Conservation (phyloP, 371 early-diverging fungal genomes). For the Mortierella sp. region DNA sequence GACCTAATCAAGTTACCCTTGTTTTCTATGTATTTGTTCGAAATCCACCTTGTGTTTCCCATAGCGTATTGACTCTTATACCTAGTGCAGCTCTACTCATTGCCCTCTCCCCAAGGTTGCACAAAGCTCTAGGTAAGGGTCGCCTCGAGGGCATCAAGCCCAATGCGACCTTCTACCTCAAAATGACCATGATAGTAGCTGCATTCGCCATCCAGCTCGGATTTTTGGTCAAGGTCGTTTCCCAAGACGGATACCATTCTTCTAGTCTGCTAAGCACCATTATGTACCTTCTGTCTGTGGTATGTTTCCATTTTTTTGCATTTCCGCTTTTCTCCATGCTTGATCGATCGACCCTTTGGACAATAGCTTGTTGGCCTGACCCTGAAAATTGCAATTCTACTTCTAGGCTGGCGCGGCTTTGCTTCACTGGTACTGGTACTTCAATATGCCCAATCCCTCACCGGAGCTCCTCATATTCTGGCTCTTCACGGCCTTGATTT, state of each 20-base stretch:
- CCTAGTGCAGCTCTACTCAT: slow-evolving; percentile 60
- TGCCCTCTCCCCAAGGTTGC: slow-evolving; percentile 61
- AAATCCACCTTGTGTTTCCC: too few species aligned
- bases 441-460: slow-evolving; percentile 71
- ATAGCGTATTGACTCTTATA: slow-evolving; percentile 51
- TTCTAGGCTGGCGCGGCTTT: slow-evolving; percentile 61
- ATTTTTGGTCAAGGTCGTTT: slow-evolving; percentile 10
- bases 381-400: too few species aligned
- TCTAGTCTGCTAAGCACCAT: slow-evolving; percentile 41
- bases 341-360: too few species aligned
- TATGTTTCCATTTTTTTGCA: slow-evolving; percentile 4
- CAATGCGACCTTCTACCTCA: slow-evolving; percentile 2
- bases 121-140: slow-evolving; percentile 48
- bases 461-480: slow-evolving; percentile 78
- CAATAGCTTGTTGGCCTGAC: too few species aligned
- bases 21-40: too few species aligned
- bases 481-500: slow-evolving; percentile 65
- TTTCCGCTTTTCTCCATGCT: slow-evolving; percentile 1
- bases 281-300: slow-evolving; percentile 24
- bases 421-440: slow-evolving; percentile 77
- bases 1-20: too few species aligned
- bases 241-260: slow-evolving; percentile 6
- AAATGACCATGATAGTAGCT: slow-evolving; percentile 15
- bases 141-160: slow-evolving; percentile 18
- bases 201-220: slow-evolving; percentile 27